These are phyloP conservation scores for Syncephalastrum contaminatum DNA, from an alignment of 371 early-diverging fungal species.

Conservation along the genomic window DNA sequence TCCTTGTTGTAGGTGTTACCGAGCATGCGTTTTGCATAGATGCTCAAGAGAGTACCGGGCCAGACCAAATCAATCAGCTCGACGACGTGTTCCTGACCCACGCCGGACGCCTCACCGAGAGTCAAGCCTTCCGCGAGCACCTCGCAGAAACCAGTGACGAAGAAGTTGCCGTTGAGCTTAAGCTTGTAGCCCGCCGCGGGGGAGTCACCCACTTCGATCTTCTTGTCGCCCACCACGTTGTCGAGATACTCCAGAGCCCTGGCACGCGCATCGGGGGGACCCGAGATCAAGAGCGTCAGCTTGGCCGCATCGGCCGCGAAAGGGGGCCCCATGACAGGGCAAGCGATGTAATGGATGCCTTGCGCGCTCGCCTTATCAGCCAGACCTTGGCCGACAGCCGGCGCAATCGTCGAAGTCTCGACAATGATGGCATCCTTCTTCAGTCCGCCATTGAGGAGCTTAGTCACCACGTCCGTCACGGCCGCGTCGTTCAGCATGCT, in stretches of 20 bases:
- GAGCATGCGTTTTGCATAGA: constrained; percentile 38
- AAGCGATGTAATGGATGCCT: constrained; percentile 27
- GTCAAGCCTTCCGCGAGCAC: constrained; percentile 68
- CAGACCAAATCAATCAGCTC: constrained; percentile 57
- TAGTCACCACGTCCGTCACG: constrained; percentile 23
- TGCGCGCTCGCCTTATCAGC: constrained; percentile 8
- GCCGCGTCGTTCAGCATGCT: constrained; percentile 52
- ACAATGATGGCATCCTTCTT: constrained; percentile 33
- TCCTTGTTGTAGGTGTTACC: constrained; percentile 30
- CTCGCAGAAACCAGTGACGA: constrained; percentile 58
- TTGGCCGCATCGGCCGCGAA: constrained; percentile 27
- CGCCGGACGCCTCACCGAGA: constrained; percentile 58
- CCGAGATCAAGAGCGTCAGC: constrained; percentile 31
- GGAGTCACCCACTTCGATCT: constrained; percentile 51
- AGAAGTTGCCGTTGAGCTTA: constrained; percentile 71
- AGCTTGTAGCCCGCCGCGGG: constrained; percentile 38
- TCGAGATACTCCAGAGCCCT: constrained; percentile 24
- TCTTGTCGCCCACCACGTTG: constrained; percentile 35
- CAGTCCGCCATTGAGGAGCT: constrained; percentile 16
- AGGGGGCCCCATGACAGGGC: constrained; percentile 48
- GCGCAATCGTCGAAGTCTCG: constrained; percentile 44
- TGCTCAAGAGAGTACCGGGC: constrained; percentile 33
- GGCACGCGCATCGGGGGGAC: constrained; percentile 12
- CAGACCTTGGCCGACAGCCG: constrained; percentile 16
- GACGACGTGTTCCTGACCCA: constrained; percentile 56